Evolutionary conservation across 164 flowering plant species (phyloP).

Genomic region (Cinnamomum chago): DNA sequence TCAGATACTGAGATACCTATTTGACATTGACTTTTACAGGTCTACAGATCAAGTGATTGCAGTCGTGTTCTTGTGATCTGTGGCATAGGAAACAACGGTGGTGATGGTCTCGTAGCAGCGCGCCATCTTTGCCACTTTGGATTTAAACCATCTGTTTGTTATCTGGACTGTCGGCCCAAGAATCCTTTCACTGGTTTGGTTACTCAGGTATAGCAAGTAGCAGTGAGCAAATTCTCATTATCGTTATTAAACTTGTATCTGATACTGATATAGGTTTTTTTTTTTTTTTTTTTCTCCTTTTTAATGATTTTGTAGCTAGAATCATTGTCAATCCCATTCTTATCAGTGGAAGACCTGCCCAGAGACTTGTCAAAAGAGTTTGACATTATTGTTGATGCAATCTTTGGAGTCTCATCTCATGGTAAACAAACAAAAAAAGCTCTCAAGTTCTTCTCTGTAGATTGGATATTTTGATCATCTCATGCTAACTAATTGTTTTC

Average conservation of each 20-base stretch:
- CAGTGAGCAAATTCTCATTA: background rate
- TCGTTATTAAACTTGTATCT: background rate
- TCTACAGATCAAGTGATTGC: constrained; percentile 57
- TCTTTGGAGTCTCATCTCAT: constrained; percentile 92
- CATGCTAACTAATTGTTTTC: background rate
- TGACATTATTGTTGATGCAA: constrained; percentile 86
- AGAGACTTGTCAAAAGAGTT: constrained; percentile 65
- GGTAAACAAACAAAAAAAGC: constrained; percentile 34
- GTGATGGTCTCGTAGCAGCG: constrained; percentile 97
- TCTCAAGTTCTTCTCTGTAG: background rate
- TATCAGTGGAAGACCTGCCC: constrained; percentile 75
- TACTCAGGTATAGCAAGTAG: constrained; percentile 60
- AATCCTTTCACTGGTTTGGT: constrained; percentile 75
- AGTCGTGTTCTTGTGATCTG: constrained; percentile 78
- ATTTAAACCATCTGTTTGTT: constrained; percentile 67
- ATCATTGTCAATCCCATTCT: constrained; percentile 74
- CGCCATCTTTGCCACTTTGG: constrained; percentile 95
- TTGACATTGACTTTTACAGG: constrained; percentile 35
- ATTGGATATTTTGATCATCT: background rate
- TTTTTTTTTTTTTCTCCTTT: constrained; percentile 6
- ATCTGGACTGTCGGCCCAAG: constrained; percentile 77
- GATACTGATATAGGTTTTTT: constrained; percentile 11
- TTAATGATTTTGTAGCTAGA: constrained; percentile 60
- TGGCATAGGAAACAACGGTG: constrained; percentile 98
- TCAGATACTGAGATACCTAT: too few relatives aligned